These are phyloP conservation scores for Podaxis sp. DNA, from an alignment of 768 basidiomycete species.

Conservation along the genomic window DNA sequence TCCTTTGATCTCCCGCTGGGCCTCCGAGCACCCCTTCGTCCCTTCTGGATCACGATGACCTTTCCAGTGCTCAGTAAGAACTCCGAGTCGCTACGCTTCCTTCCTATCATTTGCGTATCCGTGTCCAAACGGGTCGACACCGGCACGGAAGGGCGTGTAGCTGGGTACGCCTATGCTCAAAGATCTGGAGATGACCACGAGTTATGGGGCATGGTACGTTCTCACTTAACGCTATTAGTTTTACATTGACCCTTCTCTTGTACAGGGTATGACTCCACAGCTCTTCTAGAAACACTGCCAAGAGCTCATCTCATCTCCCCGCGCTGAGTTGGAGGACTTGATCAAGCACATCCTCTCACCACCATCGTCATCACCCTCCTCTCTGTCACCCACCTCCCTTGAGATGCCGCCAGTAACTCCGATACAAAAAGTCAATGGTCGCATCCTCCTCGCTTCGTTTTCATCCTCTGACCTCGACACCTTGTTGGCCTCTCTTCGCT, in stretches of 20 bases:
- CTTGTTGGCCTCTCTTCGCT: slow-evolving; percentile 13
- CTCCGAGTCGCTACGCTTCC: slow-evolving; percentile 33
- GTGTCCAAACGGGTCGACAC: slow-evolving; percentile 73
- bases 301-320: slow-evolving; percentile 44
- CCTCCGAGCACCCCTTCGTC: slow-evolving; percentile 67
- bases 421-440: slow-evolving; percentile 36
- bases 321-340: slow-evolving; percentile 49
- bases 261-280: slow-evolving; percentile 71
- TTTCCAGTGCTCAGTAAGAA: slow-evolving; percentile 34
- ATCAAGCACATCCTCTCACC: slow-evolving; percentile 33
- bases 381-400: neutral
- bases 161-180: slow-evolving; percentile 87
- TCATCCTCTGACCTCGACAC: slow-evolving; percentile 22
- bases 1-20: slow-evolving; percentile 62
- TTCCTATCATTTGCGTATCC: slow-evolving; percentile 78
- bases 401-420: slow-evolving; percentile 24
- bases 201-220: slow-evolving; percentile 73
- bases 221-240: neutral
- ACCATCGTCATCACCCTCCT: neutral
- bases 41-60: slow-evolving; percentile 75
- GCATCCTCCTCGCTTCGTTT: slow-evolving; percentile 39
- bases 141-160: slow-evolving; percentile 56
- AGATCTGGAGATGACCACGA: slow-evolving; percentile 96
- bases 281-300: slow-evolving; percentile 67
- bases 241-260: neutral